Evolutionary conservation across 495 filamentous ascomycete genomes (phyloP), one percentile per base, ranked within the genome.

Genomic region (Neurospora tetrasperma): DNA sequence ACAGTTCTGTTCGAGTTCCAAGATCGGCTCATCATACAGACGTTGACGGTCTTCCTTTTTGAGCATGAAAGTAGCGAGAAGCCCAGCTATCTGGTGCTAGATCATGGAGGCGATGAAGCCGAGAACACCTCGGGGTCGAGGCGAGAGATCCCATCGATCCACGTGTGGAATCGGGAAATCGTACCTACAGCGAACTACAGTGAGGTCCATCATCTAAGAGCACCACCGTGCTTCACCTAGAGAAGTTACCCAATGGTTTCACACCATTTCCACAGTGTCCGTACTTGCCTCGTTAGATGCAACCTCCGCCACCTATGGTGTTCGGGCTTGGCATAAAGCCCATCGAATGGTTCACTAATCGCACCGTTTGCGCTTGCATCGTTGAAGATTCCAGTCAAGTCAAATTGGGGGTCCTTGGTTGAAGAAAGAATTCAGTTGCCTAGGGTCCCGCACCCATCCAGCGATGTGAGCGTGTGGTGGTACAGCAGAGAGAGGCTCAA

Each of bases 191-290:
- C 54, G 54, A 66, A 35, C 54, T 66, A 8, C 54, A 66, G 54
- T 18, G 54, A 62, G 27, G 31, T 35, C 54, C 18, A 66, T 66
- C 23, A 14, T 20, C 54, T 18, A 66, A 66, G 54, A 66, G 14
- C 54, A 16, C 27, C 54, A 66, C 27, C 54, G 35, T 18, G 27
- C 27, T 11, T 18, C 27, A 35, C 27, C 54, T 66, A 38, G 14
- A 66, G 6, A 27, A 66, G 54, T 27, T 66, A 66, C 54, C 54
- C 54, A 66, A 66, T 66, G 27, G 54, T 66, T 27, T 66, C 54
- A 66, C 54, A 66, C 54, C 54, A 66, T 66, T 66, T 66, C 35
- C 54, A 66, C 54, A 66, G 54, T 66, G 54, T 66, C 54, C 54
- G 27, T 14, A 62, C 35, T 18, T 35, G 54, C 6, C 23, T 66